A percentile compares a stretch with the other conserved stretches of the same genome.
These are phyloP conservation scores for Marchantia paleacea DNA, from an alignment of 225 moss, liverwort and hornwort species.

Conservation along the genomic window DNA sequence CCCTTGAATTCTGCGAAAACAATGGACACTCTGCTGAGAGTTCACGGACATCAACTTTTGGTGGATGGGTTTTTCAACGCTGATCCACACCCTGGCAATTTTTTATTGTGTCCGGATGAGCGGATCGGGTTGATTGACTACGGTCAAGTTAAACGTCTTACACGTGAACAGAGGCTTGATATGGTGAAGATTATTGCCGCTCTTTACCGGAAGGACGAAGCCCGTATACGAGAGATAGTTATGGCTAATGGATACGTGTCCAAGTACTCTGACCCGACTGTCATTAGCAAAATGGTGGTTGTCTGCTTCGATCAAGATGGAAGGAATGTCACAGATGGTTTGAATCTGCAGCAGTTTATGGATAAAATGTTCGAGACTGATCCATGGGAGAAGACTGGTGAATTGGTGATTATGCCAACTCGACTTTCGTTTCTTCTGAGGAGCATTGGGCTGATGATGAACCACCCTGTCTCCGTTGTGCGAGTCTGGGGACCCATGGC, in stretches of 20 bases:
- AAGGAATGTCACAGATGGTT: slow-evolving; percentile 27
- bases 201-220: slow-evolving; percentile 19
- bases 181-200: slow-evolving; percentile 30
- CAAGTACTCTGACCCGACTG: slow-evolving; percentile 28
- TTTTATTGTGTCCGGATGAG: slow-evolving; percentile 33
- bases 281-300: slow-evolving; percentile 27
- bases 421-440: slow-evolving; percentile 37
- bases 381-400: slow-evolving; percentile 35
- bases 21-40: slow-evolving; percentile 28
- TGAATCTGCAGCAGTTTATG: slow-evolving; percentile 33
- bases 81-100: slow-evolving; percentile 36
- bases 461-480: slow-evolving; percentile 34
- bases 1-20: slow-evolving; percentile 33
- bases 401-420: slow-evolving; percentile 34
- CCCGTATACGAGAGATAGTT: slow-evolving; percentile 15
- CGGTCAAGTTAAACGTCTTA: slow-evolving; percentile 34
- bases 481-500: slow-evolving; percentile 35
- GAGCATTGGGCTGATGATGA: slow-evolving; percentile 39
- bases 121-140: slow-evolving; percentile 39
- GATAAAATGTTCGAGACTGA: slow-evolving; percentile 36
- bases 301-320: slow-evolving; percentile 35
- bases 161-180: slow-evolving; percentile 22
- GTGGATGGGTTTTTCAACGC: slow-evolving; percentile 37
- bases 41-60: slow-evolving; percentile 37
- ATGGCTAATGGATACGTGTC: slow-evolving; percentile 33